Evolutionary conservation across 2,329 filamentous ascomycete genomes (phyloP), one percentile per base, ranked within the genome.

Genomic region (Aspergillus luchuensis): DNA sequence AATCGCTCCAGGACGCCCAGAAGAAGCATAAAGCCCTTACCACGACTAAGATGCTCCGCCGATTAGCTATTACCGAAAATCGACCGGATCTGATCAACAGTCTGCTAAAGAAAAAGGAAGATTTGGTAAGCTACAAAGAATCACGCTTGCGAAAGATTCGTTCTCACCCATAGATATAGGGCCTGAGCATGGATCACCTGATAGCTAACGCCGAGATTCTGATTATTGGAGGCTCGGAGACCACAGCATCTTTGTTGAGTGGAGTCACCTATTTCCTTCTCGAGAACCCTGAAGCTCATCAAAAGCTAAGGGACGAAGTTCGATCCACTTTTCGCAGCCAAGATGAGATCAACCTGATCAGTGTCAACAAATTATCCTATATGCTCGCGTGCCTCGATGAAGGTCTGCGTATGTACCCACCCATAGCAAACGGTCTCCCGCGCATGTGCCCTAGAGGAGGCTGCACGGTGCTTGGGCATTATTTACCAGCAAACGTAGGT

Each of bases 191-290:
- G 23, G 59, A 48, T 1, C 76, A 82, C 50, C 78, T 82, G 69
- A 70, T 79, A 19, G 60, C 72, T 0, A 79, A 78, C 54, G 67
- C 73, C 0, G 61, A 64, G 2, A 28, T 78, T 0, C 71, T 81
- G 38, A 79, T 81, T 64, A 56, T 78, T 6, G 80, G 79, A 2
- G 80, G 79, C 1, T 77, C 75, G 19, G 80, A 82, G 57, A 81
- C 80, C 0, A 78, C 78, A 0, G 79, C 80, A 0, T 79, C 75
- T 0, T 54, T 77, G 7, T 66, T 81, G 1, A 73, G 71, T 7
- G 79, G 77, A 4, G 52, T 75, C 8, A 77, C 74, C 0, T 81
- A 71, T 13, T 67, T 66, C 48, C 67, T 80, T 0, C 62, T 78
- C 6, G 68, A 62, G 25, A 71, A 76, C 25, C 65, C 68, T 0